phyloP scores from a whole-genome alignment of 192 early-diverging fungal genomes.

The Coemansia sp. region DNA sequence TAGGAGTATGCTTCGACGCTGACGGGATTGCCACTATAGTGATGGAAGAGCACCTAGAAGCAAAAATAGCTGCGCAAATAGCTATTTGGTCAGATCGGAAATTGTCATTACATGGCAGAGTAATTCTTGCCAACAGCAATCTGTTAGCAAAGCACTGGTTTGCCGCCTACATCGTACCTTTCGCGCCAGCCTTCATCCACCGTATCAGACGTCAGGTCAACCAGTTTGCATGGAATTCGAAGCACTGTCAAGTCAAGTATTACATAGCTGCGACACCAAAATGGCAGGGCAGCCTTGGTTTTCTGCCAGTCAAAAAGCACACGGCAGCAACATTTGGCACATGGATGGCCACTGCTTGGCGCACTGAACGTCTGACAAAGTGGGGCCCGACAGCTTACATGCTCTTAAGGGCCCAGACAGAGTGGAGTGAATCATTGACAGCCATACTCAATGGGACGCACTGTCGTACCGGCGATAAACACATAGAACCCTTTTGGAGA shows the following conservation, averaged over 20 bases:
- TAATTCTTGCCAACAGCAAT: not conserved
- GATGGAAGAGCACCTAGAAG: not conserved
- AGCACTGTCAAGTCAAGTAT: not conserved
- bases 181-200: not conserved
- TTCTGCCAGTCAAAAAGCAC: too few species aligned
- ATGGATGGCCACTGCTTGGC: too few species aligned
- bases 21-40: not conserved
- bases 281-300: too few species aligned
- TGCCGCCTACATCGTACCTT: not conserved
- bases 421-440: too few species aligned
- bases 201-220: not conserved
- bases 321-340: too few species aligned
- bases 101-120: not conserved
- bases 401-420: too few species aligned
- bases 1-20: conserved; percentile 6
- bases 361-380: too few species aligned
- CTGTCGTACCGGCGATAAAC: too few species aligned
- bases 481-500: too few species aligned
- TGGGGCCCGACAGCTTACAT: too few species aligned
- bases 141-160: conserved; percentile 9
- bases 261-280: too few species aligned
- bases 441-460: too few species aligned
- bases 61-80: not conserved
- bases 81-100: not conserved
- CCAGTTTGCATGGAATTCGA: not conserved